Percentiles rank a stretch among this genome's conserved stretches.
Evolutionary conservation across 1,284 basidiomycete genomes (phyloP).

Genomic region (Golubevia pallescens): DNA sequence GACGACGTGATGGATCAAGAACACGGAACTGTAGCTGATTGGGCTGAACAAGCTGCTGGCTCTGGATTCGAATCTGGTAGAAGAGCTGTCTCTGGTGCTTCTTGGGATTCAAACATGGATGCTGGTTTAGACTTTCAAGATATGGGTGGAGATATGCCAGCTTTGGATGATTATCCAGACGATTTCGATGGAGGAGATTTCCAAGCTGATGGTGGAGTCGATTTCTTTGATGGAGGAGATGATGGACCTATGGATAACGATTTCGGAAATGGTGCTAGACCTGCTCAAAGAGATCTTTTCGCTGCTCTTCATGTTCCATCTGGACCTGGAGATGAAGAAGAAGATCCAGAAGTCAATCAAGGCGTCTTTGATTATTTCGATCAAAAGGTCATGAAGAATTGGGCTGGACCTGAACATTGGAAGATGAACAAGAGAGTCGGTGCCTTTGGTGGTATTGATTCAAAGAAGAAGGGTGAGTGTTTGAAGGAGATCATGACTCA

Average conservation of each 20-base stretch:
- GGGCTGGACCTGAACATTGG: slow-evolving; percentile 99
- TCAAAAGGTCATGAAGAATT: slow-evolving; percentile 84
- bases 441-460: background rate
- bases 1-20: too few relatives aligned
- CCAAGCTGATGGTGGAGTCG: slow-evolving; percentile 64
- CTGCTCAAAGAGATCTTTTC: too few relatives aligned
- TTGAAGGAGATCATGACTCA: too few relatives aligned
- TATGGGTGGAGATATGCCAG: slow-evolving; percentile 75
- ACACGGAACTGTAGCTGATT: too few relatives aligned
- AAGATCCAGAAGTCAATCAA: too few relatives aligned
- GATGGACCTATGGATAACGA: slow-evolving; percentile 21
- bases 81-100: too few relatives aligned
- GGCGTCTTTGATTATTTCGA: slow-evolving; percentile 86
- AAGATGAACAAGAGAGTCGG: slow-evolving; percentile 69
- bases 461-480: slow-evolving; percentile 10
- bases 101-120: slow-evolving; percentile 15
- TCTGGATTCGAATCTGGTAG: too few relatives aligned
- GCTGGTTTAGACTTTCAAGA: slow-evolving; percentile 66
- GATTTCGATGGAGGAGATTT: slow-evolving; percentile 62
- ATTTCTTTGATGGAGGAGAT: slow-evolving; percentile 67
- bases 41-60: too few relatives aligned
- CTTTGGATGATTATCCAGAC: slow-evolving; percentile 73
- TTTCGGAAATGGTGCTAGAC: background rate
- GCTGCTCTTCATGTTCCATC: too few relatives aligned
- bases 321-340: too few relatives aligned